Percentiles rank a stretch among this genome's conserved stretches.
Conservation (phyloP, 805 yeast genomes). For the Tetrapisispora nanseiensis region DNA sequence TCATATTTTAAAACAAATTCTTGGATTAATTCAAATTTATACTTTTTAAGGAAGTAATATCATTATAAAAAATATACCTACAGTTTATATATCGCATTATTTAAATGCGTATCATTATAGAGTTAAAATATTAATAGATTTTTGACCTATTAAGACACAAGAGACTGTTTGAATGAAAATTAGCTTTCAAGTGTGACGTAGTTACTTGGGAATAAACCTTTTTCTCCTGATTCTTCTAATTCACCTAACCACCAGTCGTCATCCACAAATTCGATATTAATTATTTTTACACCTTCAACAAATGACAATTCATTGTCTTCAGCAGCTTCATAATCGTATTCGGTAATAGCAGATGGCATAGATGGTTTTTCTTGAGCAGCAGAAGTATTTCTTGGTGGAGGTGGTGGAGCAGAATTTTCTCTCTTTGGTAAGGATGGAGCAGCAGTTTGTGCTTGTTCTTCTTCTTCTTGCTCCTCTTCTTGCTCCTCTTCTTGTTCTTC, state of each 20-base stretch:
- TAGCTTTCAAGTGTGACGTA: conserved; percentile 46
- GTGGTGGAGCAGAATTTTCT: conserved; percentile 24
- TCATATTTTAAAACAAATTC: no score
- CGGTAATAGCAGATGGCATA: conserved; percentile 55
- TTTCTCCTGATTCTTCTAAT: conserved; percentile 51
- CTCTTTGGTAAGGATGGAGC: conserved; percentile 20
- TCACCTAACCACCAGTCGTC: conserved; percentile 98
- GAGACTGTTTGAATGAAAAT: no score
- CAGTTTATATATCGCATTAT: no score
- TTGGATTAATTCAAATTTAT: no score
- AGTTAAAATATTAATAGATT: no score
- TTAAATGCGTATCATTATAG: no score
- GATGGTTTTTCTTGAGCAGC: conserved; percentile 11
- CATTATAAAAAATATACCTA: no score
- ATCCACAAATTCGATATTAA: conserved; percentile 78
- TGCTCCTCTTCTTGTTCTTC: conserved; percentile 19
- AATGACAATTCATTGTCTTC: conserved; percentile 89
- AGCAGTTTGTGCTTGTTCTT: conserved; percentile 13
- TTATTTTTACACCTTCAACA: conserved; percentile 71
- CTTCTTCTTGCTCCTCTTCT: conserved; percentile 3
- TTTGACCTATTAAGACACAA: no score
- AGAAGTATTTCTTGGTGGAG: conserved; percentile 21
- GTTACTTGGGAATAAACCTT: conserved; percentile 87
- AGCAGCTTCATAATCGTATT: conserved; percentile 82
- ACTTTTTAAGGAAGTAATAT: no score